These are phyloP conservation scores for Schizosaccharomyces octosporus DNA, from an alignment of 805 yeast species.

Conservation along the genomic window DNA sequence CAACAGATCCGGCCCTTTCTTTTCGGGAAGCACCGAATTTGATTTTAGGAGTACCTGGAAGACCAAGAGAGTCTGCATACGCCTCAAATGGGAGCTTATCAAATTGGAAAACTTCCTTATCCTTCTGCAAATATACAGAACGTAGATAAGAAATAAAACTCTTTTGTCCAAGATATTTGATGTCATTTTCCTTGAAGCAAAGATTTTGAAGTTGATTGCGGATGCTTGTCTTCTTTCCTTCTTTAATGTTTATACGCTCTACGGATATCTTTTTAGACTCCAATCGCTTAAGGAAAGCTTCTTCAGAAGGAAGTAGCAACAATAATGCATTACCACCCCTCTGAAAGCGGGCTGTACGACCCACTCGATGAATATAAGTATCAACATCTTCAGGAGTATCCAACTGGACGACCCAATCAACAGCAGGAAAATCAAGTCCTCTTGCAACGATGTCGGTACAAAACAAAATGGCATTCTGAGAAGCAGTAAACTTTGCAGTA, in stretches of 20 bases:
- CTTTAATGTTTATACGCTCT: constrained; percentile 48
- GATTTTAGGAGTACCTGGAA: constrained; percentile 89
- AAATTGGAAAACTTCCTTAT: constrained; percentile 61
- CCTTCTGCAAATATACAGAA: constrained; percentile 65
- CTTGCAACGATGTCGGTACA: constrained; percentile 85
- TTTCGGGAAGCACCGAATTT: constrained; percentile 24
- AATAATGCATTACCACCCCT: constrained; percentile 59
- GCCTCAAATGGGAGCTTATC: constrained; percentile 57
- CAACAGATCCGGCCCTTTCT: background rate
- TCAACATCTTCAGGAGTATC: constrained; percentile 81
- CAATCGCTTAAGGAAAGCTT: constrained; percentile 45
- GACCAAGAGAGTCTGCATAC: constrained; percentile 67
- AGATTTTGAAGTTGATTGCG: constrained; percentile 66
- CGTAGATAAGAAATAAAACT: constrained; percentile 81
- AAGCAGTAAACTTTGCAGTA: constrained; percentile 47
- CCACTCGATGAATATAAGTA: constrained; percentile 77
- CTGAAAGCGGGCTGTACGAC: constrained; percentile 73
- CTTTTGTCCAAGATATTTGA: constrained; percentile 83
- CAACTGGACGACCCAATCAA: constrained; percentile 82
- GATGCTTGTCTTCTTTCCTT: constrained; percentile 44
- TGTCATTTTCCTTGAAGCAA: constrained; percentile 73
- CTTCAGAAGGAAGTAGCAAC: constrained; percentile 66
- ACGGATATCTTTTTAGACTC: constrained; percentile 41
- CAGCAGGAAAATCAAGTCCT: constrained; percentile 78
- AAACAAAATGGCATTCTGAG: constrained; percentile 57